Evolutionary conservation across 2,329 filamentous ascomycete genomes (phyloP).

Genomic region (Apiospora marii): DNA sequence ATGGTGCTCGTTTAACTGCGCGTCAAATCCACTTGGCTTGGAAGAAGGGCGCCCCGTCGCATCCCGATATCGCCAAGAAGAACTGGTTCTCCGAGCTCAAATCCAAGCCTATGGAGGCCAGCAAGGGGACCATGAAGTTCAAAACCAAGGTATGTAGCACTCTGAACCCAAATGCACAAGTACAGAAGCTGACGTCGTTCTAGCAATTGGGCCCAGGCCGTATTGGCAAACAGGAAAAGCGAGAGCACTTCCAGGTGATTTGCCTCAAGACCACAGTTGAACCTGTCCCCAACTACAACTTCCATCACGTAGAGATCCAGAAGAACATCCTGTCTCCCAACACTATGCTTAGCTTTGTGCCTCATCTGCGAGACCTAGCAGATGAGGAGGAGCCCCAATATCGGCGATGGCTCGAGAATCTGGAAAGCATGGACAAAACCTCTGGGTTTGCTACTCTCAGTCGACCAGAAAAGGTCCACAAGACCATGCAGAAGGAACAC

Average conservation of each 20-base stretch:
- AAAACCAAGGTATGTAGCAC: constrained; percentile 55
- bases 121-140: constrained; percentile 54
- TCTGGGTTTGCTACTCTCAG: constrained; percentile 65
- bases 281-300: constrained; percentile 64
- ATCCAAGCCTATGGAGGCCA: constrained; percentile 41
- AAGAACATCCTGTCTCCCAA: constrained; percentile 68
- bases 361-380: constrained; percentile 64
- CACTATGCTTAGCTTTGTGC: constrained; percentile 67
- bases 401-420: constrained; percentile 62
- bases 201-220: constrained; percentile 51
- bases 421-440: constrained; percentile 64
- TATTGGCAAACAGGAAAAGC: constrained; percentile 53
- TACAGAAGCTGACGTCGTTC: constrained; percentile 26
- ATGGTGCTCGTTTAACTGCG: constrained; percentile 53
- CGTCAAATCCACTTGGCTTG: constrained; percentile 55
- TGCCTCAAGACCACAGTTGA: constrained; percentile 58
- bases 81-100: constrained; percentile 59
- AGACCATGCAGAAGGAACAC: constrained; percentile 59
- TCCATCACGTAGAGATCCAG: constrained; percentile 66
- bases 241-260: constrained; percentile 51
- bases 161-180: background rate
- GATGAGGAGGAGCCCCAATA: constrained; percentile 64
- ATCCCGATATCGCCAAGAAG: constrained; percentile 49
- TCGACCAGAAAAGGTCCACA: constrained; percentile 57
- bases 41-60: constrained; percentile 47